phyloP scores from a whole-genome alignment of 441 rosid genomes.

The Populus trichocarpa region DNA sequence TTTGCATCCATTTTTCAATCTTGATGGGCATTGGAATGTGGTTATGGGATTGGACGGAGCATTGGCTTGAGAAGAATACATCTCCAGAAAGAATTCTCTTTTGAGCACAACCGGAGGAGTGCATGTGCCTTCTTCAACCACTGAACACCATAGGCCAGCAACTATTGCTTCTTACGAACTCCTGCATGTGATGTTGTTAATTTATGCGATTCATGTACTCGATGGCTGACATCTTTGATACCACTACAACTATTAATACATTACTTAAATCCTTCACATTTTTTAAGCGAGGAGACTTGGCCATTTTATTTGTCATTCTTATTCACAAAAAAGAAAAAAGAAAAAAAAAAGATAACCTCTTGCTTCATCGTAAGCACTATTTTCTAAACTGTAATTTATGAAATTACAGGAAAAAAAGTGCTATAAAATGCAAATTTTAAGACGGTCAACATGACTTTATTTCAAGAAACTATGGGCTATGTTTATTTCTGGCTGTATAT shows the following conservation, averaged over 20 bases:
- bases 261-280: neutral
- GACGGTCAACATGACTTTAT: too few relatives aligned
- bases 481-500: too few relatives aligned
- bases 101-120: neutral
- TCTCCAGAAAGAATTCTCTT: neutral
- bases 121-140: neutral
- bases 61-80: neutral
- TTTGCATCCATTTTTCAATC: neutral
- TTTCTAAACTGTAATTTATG: too few relatives aligned
- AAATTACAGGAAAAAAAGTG: too few relatives aligned
- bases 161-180: neutral
- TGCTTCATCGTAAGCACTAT: too few relatives aligned
- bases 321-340: too few relatives aligned
- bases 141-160: neutral
- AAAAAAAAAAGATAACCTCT: too few relatives aligned
- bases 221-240: conserved; percentile 4
- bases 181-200: conserved; percentile 13
- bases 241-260: conserved; percentile 7
- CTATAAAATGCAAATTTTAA: too few relatives aligned
- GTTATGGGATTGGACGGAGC: neutral
- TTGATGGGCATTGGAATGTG: neutral
- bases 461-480: too few relatives aligned
- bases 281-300: neutral
- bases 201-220: conserved; percentile 14
- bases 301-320: neutral